Conservation (phyloP, 352 stramenopile species). For the Phytophthora sansomeana region DNA sequence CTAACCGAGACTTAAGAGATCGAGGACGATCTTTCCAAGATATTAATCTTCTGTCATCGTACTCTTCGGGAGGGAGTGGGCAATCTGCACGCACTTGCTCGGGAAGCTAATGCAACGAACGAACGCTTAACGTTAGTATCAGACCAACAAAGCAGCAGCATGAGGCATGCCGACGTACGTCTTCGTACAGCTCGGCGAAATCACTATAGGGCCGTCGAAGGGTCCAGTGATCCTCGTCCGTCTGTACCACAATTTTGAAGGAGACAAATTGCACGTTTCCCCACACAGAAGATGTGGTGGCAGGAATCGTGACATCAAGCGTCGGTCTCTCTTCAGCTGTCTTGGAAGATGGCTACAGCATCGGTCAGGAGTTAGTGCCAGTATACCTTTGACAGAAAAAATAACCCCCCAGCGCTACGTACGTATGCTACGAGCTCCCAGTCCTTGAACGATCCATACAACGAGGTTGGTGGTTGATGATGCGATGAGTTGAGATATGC, state of each 20-base stretch:
- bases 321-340: slow-evolving; percentile 28
- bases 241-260: slow-evolving; percentile 80
- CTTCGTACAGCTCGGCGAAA: slow-evolving; percentile 66
- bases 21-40: slow-evolving; percentile 68
- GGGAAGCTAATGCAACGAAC: slow-evolving; percentile 38
- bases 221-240: slow-evolving; percentile 74
- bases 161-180: slow-evolving; percentile 27
- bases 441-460: slow-evolving; percentile 71
- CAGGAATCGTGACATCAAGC: slow-evolving; percentile 71
- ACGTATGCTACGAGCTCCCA: slow-evolving; percentile 39
- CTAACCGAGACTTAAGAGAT: slow-evolving; percentile 74
- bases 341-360: slow-evolving; percentile 27
- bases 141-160: background rate
- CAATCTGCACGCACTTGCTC: slow-evolving; percentile 54
- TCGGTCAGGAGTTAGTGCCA: slow-evolving; percentile 2
- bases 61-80: slow-evolving; percentile 55
- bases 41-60: slow-evolving; percentile 48
- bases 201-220: slow-evolving; percentile 72
- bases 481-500: slow-evolving; percentile 62
- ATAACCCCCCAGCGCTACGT: background rate
- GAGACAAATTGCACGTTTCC: slow-evolving; percentile 75
- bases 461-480: slow-evolving; percentile 44
- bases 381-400: background rate
- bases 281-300: slow-evolving; percentile 75
- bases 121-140: background rate